phyloP scores from a whole-genome alignment of 2,329 filamentous ascomycete genomes.

The Nemania diffusa region DNA sequence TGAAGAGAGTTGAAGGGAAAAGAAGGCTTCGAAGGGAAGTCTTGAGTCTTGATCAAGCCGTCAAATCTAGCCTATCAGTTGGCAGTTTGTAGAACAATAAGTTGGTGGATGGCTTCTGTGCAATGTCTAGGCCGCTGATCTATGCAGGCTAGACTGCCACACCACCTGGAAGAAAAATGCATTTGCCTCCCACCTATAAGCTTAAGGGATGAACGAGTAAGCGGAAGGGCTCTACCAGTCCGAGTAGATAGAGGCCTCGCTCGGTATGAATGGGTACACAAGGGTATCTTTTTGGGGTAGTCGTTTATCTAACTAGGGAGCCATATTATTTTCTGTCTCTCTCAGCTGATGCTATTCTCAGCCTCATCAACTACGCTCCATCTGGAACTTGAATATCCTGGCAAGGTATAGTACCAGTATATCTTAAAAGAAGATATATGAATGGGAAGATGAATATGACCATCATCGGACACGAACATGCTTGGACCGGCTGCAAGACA shows the following conservation, averaged over 20 bases:
- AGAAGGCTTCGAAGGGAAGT: conserved; percentile 36
- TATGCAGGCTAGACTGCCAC: conserved; percentile 36
- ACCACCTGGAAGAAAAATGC: conserved; percentile 21
- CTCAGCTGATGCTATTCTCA: conserved; percentile 5
- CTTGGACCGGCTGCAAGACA: not conserved
- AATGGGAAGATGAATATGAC: not conserved
- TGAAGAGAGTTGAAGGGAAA: conserved; percentile 16
- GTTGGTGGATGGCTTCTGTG: conserved; percentile 29
- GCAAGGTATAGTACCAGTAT: not conserved
- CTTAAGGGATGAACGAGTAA: conserved; percentile 29
- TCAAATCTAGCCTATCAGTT: conserved; percentile 34
- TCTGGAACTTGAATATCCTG: not conserved
- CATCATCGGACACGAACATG: not conserved
- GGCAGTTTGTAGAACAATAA: conserved; percentile 28
- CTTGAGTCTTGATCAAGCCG: conserved; percentile 25
- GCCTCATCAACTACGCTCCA: conserved; percentile 9
- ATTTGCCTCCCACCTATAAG: conserved; percentile 33
- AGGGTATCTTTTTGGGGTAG: conserved; percentile 12
- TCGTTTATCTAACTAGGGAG: not conserved
- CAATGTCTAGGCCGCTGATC: conserved; percentile 34
- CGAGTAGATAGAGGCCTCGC: conserved; percentile 14
- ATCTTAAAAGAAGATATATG: not conserved
- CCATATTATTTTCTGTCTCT: not conserved
- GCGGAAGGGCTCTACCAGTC: conserved; percentile 24
- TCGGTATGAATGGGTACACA: conserved; percentile 18